These are phyloP conservation scores for Annulohypoxylon bovei DNA, from an alignment of 495 filamentous ascomycete genomes.

Conservation along the genomic window DNA sequence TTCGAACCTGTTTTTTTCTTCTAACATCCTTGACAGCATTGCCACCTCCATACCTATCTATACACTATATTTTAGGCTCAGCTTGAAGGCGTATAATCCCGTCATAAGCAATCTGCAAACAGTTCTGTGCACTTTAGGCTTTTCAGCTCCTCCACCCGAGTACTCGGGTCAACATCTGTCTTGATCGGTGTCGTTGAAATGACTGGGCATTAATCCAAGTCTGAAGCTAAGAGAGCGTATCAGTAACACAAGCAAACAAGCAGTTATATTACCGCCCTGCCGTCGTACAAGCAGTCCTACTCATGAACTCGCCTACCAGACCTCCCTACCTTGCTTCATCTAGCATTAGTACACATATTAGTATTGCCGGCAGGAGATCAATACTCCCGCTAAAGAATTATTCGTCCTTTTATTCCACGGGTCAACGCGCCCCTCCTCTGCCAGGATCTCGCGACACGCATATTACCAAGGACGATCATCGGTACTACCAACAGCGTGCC, in stretches of 20 bases:
- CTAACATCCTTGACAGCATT: background rate
- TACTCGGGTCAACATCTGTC: background rate
- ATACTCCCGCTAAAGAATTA: slow-evolving; percentile 18
- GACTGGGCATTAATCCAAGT: no score
- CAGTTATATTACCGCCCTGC: background rate
- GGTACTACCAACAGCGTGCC: slow-evolving; percentile 9
- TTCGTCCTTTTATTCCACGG: slow-evolving; percentile 3
- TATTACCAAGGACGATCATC: background rate
- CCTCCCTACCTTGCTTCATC: slow-evolving; percentile 10
- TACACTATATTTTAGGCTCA: background rate
- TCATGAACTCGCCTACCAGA: no score
- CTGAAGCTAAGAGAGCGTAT: no score
- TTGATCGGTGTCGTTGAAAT: no score
- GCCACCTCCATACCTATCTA: no score
- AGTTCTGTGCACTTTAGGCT: background rate
- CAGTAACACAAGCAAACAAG: background rate
- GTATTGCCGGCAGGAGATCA: background rate
- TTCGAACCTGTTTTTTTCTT: background rate
- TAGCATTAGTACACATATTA: background rate
- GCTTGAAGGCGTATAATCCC: background rate
- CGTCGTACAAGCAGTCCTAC: background rate
- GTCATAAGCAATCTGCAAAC: background rate
- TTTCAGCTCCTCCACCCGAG: background rate
- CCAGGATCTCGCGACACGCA: background rate
- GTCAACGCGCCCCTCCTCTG: slow-evolving; percentile 8